Percentiles rank a stretch among this genome's conserved stretches.
phyloP scores from a whole-genome alignment of 2,329 filamentous ascomycete genomes.

The Paecilomyces fulvus region DNA sequence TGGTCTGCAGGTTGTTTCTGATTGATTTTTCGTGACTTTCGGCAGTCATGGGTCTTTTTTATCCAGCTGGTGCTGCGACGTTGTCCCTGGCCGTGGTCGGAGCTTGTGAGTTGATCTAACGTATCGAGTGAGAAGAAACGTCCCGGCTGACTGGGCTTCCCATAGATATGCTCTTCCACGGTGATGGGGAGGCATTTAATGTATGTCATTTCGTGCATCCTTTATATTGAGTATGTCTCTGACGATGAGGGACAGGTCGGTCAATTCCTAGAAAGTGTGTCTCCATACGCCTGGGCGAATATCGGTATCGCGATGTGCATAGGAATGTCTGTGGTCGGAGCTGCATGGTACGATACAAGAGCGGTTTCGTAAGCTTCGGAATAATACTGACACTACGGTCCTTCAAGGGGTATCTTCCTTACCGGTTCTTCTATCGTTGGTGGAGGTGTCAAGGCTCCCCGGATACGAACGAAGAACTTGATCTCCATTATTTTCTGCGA shows the following conservation, averaged over 20 bases:
- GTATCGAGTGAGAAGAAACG: neutral
- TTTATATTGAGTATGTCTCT: constrained; percentile 5
- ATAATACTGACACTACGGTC: constrained; percentile 1
- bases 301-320: constrained; percentile 91
- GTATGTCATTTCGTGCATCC: constrained; percentile 42
- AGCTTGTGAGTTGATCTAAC: constrained; percentile 54
- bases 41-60: constrained; percentile 59
- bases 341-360: constrained; percentile 68
- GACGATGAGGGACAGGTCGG: constrained; percentile 56
- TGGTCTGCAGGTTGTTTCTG: neutral
- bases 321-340: constrained; percentile 89
- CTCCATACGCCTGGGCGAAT: constrained; percentile 87
- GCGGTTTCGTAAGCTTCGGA: neutral
- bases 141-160: neutral
- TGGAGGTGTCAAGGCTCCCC: constrained; percentile 89
- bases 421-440: constrained; percentile 96
- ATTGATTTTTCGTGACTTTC: neutral
- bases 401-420: constrained; percentile 89
- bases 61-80: constrained; percentile 60
- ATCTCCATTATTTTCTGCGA: constrained; percentile 99
- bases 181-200: constrained; percentile 92
- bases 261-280: constrained; percentile 86
- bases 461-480: constrained; percentile 98
- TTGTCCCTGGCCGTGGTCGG: constrained; percentile 65
- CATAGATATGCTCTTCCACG: constrained; percentile 97